phyloP scores from a whole-genome alignment of 768 basidiomycete genomes.

The Amanita exitialis region DNA sequence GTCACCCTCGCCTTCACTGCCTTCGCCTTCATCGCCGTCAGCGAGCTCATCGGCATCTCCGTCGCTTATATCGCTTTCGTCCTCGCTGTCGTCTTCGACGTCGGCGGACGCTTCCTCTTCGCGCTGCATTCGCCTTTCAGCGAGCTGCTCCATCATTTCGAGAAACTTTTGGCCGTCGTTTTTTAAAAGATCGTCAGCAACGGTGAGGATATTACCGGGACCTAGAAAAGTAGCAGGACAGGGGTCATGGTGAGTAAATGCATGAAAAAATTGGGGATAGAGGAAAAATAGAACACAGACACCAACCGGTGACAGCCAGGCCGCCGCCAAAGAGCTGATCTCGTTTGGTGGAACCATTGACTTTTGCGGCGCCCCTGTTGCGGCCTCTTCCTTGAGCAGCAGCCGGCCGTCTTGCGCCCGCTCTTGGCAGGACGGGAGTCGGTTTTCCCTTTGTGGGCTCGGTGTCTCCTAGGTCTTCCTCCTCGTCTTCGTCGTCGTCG shows the following conservation, averaged over 20 bases:
- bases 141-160: constrained; percentile 99
- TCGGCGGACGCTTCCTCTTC: constrained; percentile 54
- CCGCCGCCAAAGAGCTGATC: constrained; percentile 45
- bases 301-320: constrained; percentile 69
- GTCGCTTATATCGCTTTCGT: constrained; percentile 37
- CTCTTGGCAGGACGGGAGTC: constrained; percentile 2
- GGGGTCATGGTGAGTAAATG: constrained; percentile 7
- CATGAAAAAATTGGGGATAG: constrained; percentile 8
- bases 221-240: constrained; percentile 29
- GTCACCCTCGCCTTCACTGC: constrained; percentile 45
- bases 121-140: constrained; percentile 86
- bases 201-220: constrained; percentile 92
- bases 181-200: constrained; percentile 96
- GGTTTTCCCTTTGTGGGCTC: constrained; percentile 32
- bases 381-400: constrained; percentile 23
- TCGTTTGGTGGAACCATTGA: constrained; percentile 6
- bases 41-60: constrained; percentile 56
- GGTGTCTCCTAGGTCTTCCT: constrained; percentile 36
- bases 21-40: constrained; percentile 49
- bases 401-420: constrained; percentile 6
- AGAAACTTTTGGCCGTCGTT: constrained; percentile 98
- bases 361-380: constrained; percentile 13
- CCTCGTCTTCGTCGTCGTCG: constrained; percentile 32
- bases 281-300: constrained; percentile 17
- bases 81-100: constrained; percentile 38